Base-by-base conservation (phyloP, 805 yeast genomes). In the Starmerella khaoyaiensis region DNA sequence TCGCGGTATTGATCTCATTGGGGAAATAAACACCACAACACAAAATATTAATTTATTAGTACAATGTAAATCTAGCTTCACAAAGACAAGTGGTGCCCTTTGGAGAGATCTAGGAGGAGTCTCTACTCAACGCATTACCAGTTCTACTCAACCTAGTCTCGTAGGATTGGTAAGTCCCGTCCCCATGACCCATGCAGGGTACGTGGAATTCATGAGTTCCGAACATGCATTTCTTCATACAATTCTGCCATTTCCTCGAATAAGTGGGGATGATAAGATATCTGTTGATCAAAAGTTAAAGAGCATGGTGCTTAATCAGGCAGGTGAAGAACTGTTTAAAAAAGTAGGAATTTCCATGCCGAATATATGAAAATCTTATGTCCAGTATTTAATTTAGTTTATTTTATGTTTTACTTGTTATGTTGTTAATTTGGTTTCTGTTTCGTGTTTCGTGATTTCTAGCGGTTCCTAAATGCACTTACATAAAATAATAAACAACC, bases 31-130 rank as follows among this genome's bases (percentile, higher is more conserved):
- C 4, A 5, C 9, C 6, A n/a, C n/a, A n/a, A n/a, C n/a, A n/a
- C n/a, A 21, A 12, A 27, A 11, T 9, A 4, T 42, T n/a, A 36
- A 40, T 14, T 5, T 42, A 10, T 33, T 37, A 4, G 41, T 42
- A 4, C 46, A 42, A 23, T 42, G 46, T 33, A 42, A 42, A 18
- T 23, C 45, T 8, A 18, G 34, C 12, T 14, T 24, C 2, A 8
- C 18, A 6, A 42, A 31, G 23, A 27, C 35, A 5, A 10, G 37
- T 3, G 41, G 44, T 14, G 25, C 25, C 18, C 27, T 42, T 5
- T 42, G 44, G 46, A 33, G 44, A 11, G 46, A 40, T 12, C 34
- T 40, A 4, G 31, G 37, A 23, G 46, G 46, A 12, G 41, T 39
- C 18, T 19, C 23, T 22, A 9, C 28, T 24, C 37, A 23, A 31